Evolutionary conservation across 768 basidiomycete species (phyloP).

Genomic region (Tubosaeta sp.): DNA sequence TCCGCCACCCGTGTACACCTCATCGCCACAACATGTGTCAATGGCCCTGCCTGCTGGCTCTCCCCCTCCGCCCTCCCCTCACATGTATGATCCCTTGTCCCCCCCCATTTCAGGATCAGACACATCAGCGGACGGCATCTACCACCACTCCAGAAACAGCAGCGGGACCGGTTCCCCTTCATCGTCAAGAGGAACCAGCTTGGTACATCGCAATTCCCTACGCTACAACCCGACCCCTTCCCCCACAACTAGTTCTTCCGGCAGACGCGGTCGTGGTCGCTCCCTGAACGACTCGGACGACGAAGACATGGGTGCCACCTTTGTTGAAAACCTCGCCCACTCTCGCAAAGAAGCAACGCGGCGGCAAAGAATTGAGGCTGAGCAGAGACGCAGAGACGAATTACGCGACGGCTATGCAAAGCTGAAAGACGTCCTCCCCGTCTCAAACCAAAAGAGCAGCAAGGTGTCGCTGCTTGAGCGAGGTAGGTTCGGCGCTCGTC

Average conservation of each 20-base stretch:
- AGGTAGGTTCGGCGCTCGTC: constrained; percentile 45
- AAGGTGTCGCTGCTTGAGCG: constrained; percentile 86
- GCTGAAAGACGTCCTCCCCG: constrained; percentile 81
- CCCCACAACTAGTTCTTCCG: constrained; percentile 66
- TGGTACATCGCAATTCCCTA: constrained; percentile 65
- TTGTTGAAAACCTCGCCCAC: constrained; percentile 68
- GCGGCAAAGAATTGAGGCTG: constrained; percentile 83
- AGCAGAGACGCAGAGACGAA: constrained; percentile 84
- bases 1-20: constrained; percentile 54
- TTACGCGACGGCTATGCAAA: constrained; percentile 86
- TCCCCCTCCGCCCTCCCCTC: constrained; percentile 72
- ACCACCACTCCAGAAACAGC: constrained; percentile 73
- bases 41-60: constrained; percentile 60
- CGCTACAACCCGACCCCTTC: constrained; percentile 84
- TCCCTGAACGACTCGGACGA: constrained; percentile 76
- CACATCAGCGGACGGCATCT: constrained; percentile 77
- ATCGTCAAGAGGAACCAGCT: constrained; percentile 69
- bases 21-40: constrained; percentile 63
- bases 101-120: constrained; percentile 88
- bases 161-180: constrained; percentile 71
- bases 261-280: constrained; percentile 59
- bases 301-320: constrained; percentile 64
- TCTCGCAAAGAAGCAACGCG: constrained; percentile 82
- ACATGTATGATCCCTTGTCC: constrained; percentile 80
- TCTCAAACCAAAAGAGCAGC: constrained; percentile 87